Evolutionary conservation across 768 basidiomycete genomes (phyloP).

Genomic region (Auriscalpium vulgare): DNA sequence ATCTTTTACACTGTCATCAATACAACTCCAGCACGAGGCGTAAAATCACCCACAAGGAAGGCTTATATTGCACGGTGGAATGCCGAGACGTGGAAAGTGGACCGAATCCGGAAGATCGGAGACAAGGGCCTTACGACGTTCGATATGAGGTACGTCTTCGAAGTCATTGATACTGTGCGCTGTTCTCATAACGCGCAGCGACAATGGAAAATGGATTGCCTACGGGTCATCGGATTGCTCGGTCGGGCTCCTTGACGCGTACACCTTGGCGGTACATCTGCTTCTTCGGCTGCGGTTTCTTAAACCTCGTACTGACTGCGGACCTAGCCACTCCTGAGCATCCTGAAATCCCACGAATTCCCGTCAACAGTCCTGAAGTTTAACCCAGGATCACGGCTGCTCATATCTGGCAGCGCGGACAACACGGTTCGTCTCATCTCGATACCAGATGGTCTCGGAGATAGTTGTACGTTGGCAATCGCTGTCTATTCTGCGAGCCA

Average conservation of each 20-base stretch:
- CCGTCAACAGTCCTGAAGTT: constrained; percentile 86
- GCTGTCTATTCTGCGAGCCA: not conserved
- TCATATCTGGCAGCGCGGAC: constrained; percentile 89
- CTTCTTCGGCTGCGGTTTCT: too few relatives aligned
- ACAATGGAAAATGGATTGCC: constrained; percentile 74
- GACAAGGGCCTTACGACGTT: constrained; percentile 82
- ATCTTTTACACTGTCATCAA: constrained; percentile 70
- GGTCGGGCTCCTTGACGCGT: constrained; percentile 77
- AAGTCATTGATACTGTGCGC: not conserved
- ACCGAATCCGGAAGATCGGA: constrained; percentile 62
- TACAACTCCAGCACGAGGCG: constrained; percentile 48
- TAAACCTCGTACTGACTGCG: not conserved
- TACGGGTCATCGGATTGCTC: constrained; percentile 84
- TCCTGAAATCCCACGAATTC: constrained; percentile 92
- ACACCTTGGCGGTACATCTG: constrained; percentile 54
- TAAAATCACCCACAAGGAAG: constrained; percentile 45
- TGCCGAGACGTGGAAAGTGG: constrained; percentile 55
- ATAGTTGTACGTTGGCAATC: constrained; percentile 11
- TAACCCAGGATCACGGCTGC: constrained; percentile 70
- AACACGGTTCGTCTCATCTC: constrained; percentile 73
- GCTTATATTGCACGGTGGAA: constrained; percentile 73
- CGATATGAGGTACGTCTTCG: constrained; percentile 63
- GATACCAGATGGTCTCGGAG: constrained; percentile 51
- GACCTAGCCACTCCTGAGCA: constrained; percentile 74
- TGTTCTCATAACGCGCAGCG: constrained; percentile 31